Evolutionary conservation across 495 filamentous ascomycete genomes (phyloP).

Genomic region (Daldinia grandis): DNA sequence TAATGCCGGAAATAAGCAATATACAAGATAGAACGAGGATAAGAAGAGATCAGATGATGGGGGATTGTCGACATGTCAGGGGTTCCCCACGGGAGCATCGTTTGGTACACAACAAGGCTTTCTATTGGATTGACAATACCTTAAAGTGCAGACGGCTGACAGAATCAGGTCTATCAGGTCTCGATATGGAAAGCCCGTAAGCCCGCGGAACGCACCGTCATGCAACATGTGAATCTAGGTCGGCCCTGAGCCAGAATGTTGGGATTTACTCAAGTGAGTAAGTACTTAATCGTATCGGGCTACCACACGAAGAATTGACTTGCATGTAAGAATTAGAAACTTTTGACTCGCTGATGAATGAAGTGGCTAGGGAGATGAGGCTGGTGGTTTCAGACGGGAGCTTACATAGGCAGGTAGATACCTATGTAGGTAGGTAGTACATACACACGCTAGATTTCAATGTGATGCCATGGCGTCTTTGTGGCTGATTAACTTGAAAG

Average conservation of each 20-base stretch:
- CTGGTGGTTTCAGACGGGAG: not conserved
- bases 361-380: not conserved
- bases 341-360: not conserved
- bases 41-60: slow-evolving; percentile 34
- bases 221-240: slow-evolving; percentile 32
- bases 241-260: slow-evolving; percentile 1
- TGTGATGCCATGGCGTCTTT: not conserved
- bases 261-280: slow-evolving; percentile 13
- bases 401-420: no score
- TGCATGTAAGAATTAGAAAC: not conserved
- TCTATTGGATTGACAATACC: slow-evolving; percentile 23
- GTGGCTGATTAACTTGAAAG: not conserved
- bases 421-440: not conserved
- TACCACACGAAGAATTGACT: not conserved
- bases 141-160: slow-evolving; percentile 12
- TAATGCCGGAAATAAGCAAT: slow-evolving; percentile 34
- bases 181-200: slow-evolving; percentile 21
- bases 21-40: not conserved
- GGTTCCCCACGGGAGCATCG: slow-evolving; percentile 15
- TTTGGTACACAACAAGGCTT: slow-evolving; percentile 7
- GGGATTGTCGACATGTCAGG: slow-evolving; percentile 15
- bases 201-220: slow-evolving; percentile 31
- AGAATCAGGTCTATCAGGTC: slow-evolving; percentile 2
- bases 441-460: not conserved
- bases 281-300: not conserved